These are phyloP conservation scores for Neoarthrinium moseri DNA, from an alignment of 2,329 filamentous ascomycete genomes.

Conservation along the genomic window DNA sequence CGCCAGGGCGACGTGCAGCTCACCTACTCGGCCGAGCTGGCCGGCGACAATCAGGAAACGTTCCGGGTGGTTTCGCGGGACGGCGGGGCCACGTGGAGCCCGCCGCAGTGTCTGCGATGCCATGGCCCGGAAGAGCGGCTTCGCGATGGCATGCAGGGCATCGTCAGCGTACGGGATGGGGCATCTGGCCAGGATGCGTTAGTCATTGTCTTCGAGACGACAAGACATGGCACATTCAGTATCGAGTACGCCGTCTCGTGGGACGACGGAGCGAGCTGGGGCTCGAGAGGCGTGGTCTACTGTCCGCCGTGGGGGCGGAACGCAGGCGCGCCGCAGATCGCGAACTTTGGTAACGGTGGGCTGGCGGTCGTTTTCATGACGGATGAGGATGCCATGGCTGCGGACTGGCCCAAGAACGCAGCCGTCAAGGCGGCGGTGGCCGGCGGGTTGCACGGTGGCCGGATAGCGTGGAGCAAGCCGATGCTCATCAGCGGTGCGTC, in stretches of 20 bases:
- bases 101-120: slow-evolving; percentile 37
- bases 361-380: slow-evolving; percentile 46
- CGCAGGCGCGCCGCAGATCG: slow-evolving; percentile 44
- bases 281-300: slow-evolving; percentile 38
- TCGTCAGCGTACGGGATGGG: slow-evolving; percentile 26
- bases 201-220: slow-evolving; percentile 47
- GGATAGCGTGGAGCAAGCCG: slow-evolving; percentile 32
- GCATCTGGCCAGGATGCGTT: slow-evolving; percentile 31
- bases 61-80: slow-evolving; percentile 45
- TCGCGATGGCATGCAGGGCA: slow-evolving; percentile 44
- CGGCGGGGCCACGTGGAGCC: slow-evolving; percentile 40
- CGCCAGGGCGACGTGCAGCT: slow-evolving; percentile 36
- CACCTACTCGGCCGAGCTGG: slow-evolving; percentile 45
- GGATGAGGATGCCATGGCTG: slow-evolving; percentile 36
- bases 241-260: slow-evolving; percentile 44
- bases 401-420: slow-evolving; percentile 37
- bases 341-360: slow-evolving; percentile 35
- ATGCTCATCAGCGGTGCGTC: slow-evolving; percentile 26
- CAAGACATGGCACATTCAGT: slow-evolving; percentile 36
- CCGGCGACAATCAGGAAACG: slow-evolving; percentile 44
- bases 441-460: slow-evolving; percentile 28
- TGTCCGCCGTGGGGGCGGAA: slow-evolving; percentile 35
- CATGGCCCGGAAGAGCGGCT: slow-evolving; percentile 31
- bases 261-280: slow-evolving; percentile 40
- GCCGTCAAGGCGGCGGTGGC: slow-evolving; percentile 39